Percentiles rank a stretch among this genome's conserved stretches.
These are phyloP conservation scores for Hyphopichia fennica DNA, from an alignment of 1,139 yeast genomes.

Conservation along the genomic window DNA sequence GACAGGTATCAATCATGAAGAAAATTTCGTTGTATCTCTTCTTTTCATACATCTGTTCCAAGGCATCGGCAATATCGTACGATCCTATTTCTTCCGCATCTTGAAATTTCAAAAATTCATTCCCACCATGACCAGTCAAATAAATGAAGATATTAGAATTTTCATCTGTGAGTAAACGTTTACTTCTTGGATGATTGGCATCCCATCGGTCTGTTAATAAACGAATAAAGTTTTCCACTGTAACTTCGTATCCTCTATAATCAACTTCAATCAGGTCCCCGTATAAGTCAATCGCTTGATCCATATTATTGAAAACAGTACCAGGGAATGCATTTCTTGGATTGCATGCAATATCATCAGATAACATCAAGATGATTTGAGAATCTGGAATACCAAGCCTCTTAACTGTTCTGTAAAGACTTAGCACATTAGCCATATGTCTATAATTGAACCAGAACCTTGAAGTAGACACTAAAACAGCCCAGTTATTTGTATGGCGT, in stretches of 20 bases:
- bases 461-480: constrained; percentile 92
- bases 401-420: constrained; percentile 94
- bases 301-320: constrained; percentile 90
- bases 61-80: constrained; percentile 94
- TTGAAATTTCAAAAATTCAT: constrained; percentile 93
- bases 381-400: constrained; percentile 96
- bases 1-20: constrained; percentile 98
- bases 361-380: constrained; percentile 91
- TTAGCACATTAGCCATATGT: constrained; percentile 94
- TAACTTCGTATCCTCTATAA: constrained; percentile 95
- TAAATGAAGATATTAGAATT: constrained; percentile 91
- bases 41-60: constrained; percentile 96
- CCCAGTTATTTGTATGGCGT: constrained; percentile 84
- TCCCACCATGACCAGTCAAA: constrained; percentile 98
- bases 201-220: constrained; percentile 94
- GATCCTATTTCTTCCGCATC: constrained; percentile 98
- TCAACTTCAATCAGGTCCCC: constrained; percentile 96
- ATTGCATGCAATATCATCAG: constrained; percentile 97
- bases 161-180: constrained; percentile 87
- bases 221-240: constrained; percentile 92
- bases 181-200: constrained; percentile 87
- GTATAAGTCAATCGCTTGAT: constrained; percentile 89
- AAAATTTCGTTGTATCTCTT: constrained; percentile 91
- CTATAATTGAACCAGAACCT: constrained; percentile 97
- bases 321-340: constrained; percentile 96